phyloP scores from a whole-genome alignment of 2,329 filamentous ascomycete species.

The Ascochyta rabiei region DNA sequence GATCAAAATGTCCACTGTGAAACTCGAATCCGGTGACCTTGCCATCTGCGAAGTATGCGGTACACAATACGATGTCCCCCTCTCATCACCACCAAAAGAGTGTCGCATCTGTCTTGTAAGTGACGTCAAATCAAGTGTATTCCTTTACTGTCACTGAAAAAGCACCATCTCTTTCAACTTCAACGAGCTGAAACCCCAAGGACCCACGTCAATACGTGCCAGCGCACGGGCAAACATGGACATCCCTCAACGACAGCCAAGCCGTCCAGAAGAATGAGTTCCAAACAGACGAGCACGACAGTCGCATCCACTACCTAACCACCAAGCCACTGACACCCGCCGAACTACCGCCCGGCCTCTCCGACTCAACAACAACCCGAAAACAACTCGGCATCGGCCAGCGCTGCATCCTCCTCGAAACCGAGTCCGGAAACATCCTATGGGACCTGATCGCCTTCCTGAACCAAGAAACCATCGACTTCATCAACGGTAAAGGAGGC shows the following conservation, averaged over 20 bases:
- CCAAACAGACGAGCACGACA: constrained; percentile 54
- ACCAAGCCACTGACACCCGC: constrained; percentile 43
- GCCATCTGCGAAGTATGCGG: constrained; percentile 73
- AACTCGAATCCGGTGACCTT: constrained; percentile 46
- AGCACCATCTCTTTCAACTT: no score
- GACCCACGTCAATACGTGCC: constrained; percentile 73
- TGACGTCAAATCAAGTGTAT: constrained; percentile 7
- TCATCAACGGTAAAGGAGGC: constrained; percentile 67
- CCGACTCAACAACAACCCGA: constrained; percentile 46
- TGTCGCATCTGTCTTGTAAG: constrained; percentile 76
- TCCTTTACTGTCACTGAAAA: background rate
- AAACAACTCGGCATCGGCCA: constrained; percentile 74
- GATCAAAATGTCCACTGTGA: constrained; percentile 24
- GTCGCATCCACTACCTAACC: constrained; percentile 52
- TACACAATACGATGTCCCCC: constrained; percentile 67
- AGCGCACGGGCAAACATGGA: constrained; percentile 68
- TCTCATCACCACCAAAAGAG: constrained; percentile 56
- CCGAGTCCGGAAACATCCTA: constrained; percentile 68
- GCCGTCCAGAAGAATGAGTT: constrained; percentile 61
- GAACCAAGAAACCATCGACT: constrained; percentile 66
- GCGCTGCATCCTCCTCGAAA: constrained; percentile 71
- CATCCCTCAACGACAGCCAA: constrained; percentile 58
- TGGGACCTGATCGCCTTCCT: constrained; percentile 80
- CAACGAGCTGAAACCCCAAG: constrained; percentile 37
- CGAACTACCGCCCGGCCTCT: constrained; percentile 28